Conservation (phyloP, 129 eudicot genomes). For the Erigeron canadensis region DNA sequence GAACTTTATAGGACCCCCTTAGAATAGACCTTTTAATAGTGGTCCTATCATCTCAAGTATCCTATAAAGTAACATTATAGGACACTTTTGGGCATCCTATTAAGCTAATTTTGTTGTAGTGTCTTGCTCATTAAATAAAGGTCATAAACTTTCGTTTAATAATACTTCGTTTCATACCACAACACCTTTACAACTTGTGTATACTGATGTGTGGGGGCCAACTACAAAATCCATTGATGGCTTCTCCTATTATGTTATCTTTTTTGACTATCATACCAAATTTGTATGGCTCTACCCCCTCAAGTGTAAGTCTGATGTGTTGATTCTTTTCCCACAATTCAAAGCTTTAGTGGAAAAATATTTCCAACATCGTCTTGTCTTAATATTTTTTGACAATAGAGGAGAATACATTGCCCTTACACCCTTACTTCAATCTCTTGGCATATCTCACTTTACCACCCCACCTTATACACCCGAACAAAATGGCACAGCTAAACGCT, state of each 20-base stretch:
- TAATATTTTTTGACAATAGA: conserved; percentile 1
- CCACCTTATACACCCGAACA: background rate
- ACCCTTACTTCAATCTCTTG: background rate
- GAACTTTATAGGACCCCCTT: too few relatives aligned
- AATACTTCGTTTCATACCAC: background rate
- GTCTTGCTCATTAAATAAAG: too few relatives aligned
- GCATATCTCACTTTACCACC: conserved; percentile 10
- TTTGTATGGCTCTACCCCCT: too few relatives aligned
- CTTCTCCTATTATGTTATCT: background rate
- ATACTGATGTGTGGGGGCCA: background rate
- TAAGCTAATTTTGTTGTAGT: too few relatives aligned
- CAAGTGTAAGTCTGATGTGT: background rate
- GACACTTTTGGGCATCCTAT: too few relatives aligned
- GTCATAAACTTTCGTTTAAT: background rate
- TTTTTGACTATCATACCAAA: too few relatives aligned
- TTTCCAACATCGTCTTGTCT: background rate
- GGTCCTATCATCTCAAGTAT: too few relatives aligned
- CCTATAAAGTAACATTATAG: too few relatives aligned
- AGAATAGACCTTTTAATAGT: too few relatives aligned
- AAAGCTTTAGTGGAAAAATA: background rate
- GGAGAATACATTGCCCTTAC: background rate
- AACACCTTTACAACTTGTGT: background rate
- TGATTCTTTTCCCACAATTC: background rate
- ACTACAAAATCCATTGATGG: background rate
- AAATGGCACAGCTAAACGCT: background rate